A percentile compares a stretch with the other conserved stretches of the same genome.
Conservation (phyloP, 768 basidiomycete species). For the Tephrocybe sp. region DNA sequence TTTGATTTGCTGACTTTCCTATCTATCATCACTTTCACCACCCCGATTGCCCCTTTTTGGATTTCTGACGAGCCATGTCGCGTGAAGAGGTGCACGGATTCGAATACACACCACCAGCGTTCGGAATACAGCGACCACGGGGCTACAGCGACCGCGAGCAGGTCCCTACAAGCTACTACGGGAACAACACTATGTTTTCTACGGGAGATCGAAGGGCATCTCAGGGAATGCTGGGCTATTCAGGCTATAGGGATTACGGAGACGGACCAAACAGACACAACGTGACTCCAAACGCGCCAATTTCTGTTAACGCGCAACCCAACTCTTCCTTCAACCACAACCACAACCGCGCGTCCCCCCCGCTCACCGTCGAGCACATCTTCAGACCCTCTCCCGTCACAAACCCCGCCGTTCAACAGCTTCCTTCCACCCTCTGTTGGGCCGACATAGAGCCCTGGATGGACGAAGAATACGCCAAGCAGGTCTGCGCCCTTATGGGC, state of each 20-base stretch:
- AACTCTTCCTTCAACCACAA: constrained; percentile 50
- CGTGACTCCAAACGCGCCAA: constrained; percentile 23
- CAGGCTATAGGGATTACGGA: constrained; percentile 27
- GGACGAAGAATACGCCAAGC: constrained; percentile 93
- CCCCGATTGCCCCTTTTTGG: constrained; percentile 18
- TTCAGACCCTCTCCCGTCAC: constrained; percentile 25
- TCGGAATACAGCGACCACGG: constrained; percentile 23
- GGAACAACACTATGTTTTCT: constrained; percentile 16
- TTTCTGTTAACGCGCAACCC: too few relatives aligned
- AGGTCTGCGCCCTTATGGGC: constrained; percentile 83
- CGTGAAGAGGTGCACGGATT: constrained; percentile 42
- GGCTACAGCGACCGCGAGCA: constrained; percentile 22
- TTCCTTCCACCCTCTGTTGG: constrained; percentile 71
- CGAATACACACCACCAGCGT: constrained; percentile 35
- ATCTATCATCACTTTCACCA: constrained; percentile 20
- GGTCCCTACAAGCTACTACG: constrained; percentile 19
- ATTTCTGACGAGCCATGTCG: constrained; percentile 34
- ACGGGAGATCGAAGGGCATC: constrained; percentile 34
- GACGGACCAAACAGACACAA: constrained; percentile 49
- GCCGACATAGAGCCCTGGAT: constrained; percentile 93
- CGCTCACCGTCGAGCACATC: constrained; percentile 28
- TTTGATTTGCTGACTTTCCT: constrained; percentile 11
- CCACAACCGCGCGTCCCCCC: constrained; percentile 33
- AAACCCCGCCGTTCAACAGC: constrained; percentile 24
- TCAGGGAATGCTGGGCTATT: constrained; percentile 15